Base-by-base conservation (phyloP, 371 early-diverging fungal genomes). In the Actinomucor elegans region DNA sequence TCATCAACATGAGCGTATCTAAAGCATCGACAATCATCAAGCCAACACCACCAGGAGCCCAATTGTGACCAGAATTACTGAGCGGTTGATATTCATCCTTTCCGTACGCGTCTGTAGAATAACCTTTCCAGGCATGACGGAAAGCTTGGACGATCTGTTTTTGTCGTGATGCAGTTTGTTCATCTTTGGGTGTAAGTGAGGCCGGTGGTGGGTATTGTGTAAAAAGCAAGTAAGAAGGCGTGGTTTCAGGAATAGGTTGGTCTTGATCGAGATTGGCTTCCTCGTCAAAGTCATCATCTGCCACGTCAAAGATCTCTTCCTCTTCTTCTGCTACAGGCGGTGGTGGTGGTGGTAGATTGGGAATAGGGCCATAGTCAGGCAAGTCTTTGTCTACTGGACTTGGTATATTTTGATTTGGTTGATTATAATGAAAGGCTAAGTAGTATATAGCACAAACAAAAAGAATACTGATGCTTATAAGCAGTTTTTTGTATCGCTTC, bases 1-100 rank as follows among this genome's bases (percentile, higher is more conserved):
- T 89, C 91, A 94, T 89, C 35, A 98, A 63, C 32, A 82, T 61
- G 35, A 92, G 75, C 9, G 96, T 94, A 59, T 94, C 96, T 26
- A 96, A 65, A 2, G 93, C 67, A 60, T 96, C 96, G 4, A 93
- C 72, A 52, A 93, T 81, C 34, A 92, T 93, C 34, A 93, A 76
- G 0, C 91, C 90, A 52, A 90, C 75, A 18, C 87, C 87, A 15
- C 69, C 73, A 8, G 55, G 69, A 0, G 73, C 70, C 87, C 86
- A 86, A 38, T 75, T 69, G 17, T 52, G 58, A 2, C 77, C 78
- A 2, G 33, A 34, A 31, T 82, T 80, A 1, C 84, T 67, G 1
- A 92, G 43, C 1, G 97, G 95, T 23, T 81, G 75, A 48, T 93
- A 89, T 65, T 94, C 94, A 57, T 96, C 94, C 23, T 57, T 69